Conservation (phyloP, 495 filamentous ascomycete genomes). For the Podospora bellae-mahoneyi region DNA sequence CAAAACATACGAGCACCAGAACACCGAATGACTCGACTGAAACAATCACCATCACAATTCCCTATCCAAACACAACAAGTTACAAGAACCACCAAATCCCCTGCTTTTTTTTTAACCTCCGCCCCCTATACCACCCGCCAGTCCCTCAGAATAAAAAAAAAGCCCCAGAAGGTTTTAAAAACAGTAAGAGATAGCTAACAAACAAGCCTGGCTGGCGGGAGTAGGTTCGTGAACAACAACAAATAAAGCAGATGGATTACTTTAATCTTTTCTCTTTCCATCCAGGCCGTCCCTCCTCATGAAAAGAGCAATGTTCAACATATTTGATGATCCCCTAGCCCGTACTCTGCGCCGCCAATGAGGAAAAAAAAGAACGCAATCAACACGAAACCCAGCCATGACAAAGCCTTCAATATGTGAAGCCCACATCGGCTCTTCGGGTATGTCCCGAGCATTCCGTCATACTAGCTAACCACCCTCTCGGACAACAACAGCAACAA, state of each 20-base stretch:
- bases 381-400: background rate
- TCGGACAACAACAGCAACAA: background rate
- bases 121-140: background rate
- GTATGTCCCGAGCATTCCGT: background rate
- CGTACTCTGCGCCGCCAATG: background rate
- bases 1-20: background rate
- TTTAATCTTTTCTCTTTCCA: constrained; percentile 7
- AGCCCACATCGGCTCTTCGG: background rate
- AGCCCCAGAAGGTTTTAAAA: too few species aligned
- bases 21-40: background rate
- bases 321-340: background rate
- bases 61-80: background rate
- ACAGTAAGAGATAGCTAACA: too few species aligned
- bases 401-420: background rate
- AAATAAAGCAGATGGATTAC: constrained; percentile 1
- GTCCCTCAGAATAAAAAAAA: background rate
- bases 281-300: background rate
- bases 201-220: background rate
- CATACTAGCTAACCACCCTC: background rate
- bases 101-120: background rate
- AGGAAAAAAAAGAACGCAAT: constrained; percentile 3
- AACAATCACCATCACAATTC: background rate
- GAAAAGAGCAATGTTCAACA: background rate
- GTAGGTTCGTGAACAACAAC: background rate
- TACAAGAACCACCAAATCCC: background rate